Evolutionary conservation across 2,329 filamentous ascomycete genomes (phyloP), one percentile per base, ranked within the genome.

Genomic region (Bipolaris sorokiniana): DNA sequence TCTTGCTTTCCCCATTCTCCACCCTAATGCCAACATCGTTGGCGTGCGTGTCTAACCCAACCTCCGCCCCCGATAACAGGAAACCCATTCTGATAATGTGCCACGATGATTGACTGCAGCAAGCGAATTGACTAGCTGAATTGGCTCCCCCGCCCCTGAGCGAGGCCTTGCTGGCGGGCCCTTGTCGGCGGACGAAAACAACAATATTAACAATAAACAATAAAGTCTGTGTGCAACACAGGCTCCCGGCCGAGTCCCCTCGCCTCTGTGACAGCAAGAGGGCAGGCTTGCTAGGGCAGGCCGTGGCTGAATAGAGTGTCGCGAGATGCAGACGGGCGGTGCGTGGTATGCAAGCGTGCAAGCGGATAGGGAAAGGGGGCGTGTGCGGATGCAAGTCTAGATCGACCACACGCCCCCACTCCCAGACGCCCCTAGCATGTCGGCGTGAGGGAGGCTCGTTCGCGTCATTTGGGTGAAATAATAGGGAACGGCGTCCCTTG

Each of bases 401-500:
- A 52, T 51, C 41, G 45, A 52, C 46, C 48, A 47, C 26, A 13
- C 5, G 41, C 20, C 40, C 45, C 53, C 53, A 51, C 53, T 49
- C 41, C 18, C 22, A 28, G 42, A 33, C 47, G 47, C 44, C 46
- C 49, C 38, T n/a, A 49, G 52, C 52, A 23, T 31, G 31, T 22
- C 37, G 51, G 52, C 38, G 34, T 36, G 40, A 38, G 42, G 31
- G 53, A 58, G 60, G 57, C 53, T 57, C 42, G 56, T 54, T 54
- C 49, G 58, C 58, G 59, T 63, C 56, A 62, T 65, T 63, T 63
- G 44, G 33, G 58, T 59, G 60, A 61, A 65, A 60, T 62, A 63
- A 60, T 62, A 51, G 57, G 62, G 49, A 62, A 64, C 49, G 40
- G 52, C 42, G 49, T 48, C 53, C 51, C 38, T 46, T 51, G 46